Base-by-base conservation (phyloP, 345 rosid species). In the Rhodomyrtus tomentosa region DNA sequence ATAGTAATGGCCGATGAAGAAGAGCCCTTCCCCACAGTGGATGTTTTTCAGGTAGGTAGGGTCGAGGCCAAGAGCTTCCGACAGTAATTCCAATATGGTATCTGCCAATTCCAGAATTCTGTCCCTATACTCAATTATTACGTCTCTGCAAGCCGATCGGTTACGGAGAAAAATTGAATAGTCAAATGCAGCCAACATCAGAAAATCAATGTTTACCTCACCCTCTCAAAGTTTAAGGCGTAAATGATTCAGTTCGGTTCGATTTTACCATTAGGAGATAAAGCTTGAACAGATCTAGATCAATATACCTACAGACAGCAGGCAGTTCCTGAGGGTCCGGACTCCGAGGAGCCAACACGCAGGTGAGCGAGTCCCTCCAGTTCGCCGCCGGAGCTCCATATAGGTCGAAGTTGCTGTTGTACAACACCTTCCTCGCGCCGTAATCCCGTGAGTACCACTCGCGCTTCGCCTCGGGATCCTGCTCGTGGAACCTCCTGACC, bases 351-450 rank as follows among this genome's bases (percentile, higher is more conserved):
- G 87, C 88, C 83, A 88, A 86, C 76, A 20, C 42, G 49, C 88
- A 83, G 14, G 27, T 6, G 25, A 89, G 24, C 5, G 92, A 52
- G 74, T 91, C 92, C 85, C 92, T 90, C 94, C 94, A 91, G n/a
- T 86, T 85, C 32, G 90, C 89, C 1, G 87, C 86, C 12, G 83
- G 82, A 36, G 91, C 38, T 10, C 14, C 14, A 51, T 55, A 87
- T 59, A 92, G 56, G 83, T 90, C 89, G 76, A 87, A 83, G 83
- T 92, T 91, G 81, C 87, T 82, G 20, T 87, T 86, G 10, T 91
- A 91, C 10, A 50, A 22, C 16, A 90, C 86, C 72, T 86, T 89
- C 25, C 52, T 85, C n/a, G n/a, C n/a, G 13, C 36, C 38, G 21
- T 27, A 68, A 72, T 89, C 91, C 6, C 91, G 87, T 10, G 89